A percentile compares a stretch with the other conserved stretches of the same genome.
phyloP scores from a whole-genome alignment of 1,284 basidiomycete genomes.

The Naganishia cerealis region DNA sequence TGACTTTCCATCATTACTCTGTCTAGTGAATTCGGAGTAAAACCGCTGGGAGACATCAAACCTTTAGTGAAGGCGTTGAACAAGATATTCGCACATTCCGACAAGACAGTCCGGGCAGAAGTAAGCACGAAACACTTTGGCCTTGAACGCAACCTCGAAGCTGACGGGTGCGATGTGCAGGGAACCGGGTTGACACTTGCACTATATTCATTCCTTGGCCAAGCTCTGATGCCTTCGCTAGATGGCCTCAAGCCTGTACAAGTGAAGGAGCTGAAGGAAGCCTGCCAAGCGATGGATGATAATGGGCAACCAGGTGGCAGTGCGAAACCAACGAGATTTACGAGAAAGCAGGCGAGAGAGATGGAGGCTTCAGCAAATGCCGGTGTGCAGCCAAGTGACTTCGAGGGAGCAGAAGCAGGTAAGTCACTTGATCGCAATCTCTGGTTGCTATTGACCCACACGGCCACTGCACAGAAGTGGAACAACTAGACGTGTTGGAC shows the following conservation, averaged over 20 bases:
- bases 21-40: slow-evolving; percentile 75
- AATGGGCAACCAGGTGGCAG: slow-evolving; percentile 78
- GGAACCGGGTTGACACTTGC: slow-evolving; percentile 73
- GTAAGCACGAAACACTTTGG: slow-evolving; percentile 30
- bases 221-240: slow-evolving; percentile 81
- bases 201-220: slow-evolving; percentile 85
- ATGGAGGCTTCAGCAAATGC: slow-evolving; percentile 59
- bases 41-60: slow-evolving; percentile 70
- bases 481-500: slow-evolving; percentile 71
- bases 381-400: slow-evolving; percentile 55
- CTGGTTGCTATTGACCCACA: slow-evolving; percentile 7
- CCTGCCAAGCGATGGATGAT: slow-evolving; percentile 79
- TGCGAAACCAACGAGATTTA: slow-evolving; percentile 74
- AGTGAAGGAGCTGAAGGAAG: slow-evolving; percentile 89
- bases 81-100: slow-evolving; percentile 91
- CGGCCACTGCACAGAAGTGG: slow-evolving; percentile 45
- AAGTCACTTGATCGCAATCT: slow-evolving; percentile 15
- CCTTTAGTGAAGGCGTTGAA: slow-evolving; percentile 81
- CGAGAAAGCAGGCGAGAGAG: slow-evolving; percentile 75
- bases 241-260: slow-evolving; percentile 97
- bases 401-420: slow-evolving; percentile 48
- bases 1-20: slow-evolving; percentile 20
- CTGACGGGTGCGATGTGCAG: slow-evolving; percentile 33
- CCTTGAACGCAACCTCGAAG: neutral
- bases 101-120: slow-evolving; percentile 94